A percentile compares a stretch with the other conserved stretches of the same genome.
Evolutionary conservation across 2,329 filamentous ascomycete species (phyloP).

Genomic region (Atkinsonella hypoxylon): DNA sequence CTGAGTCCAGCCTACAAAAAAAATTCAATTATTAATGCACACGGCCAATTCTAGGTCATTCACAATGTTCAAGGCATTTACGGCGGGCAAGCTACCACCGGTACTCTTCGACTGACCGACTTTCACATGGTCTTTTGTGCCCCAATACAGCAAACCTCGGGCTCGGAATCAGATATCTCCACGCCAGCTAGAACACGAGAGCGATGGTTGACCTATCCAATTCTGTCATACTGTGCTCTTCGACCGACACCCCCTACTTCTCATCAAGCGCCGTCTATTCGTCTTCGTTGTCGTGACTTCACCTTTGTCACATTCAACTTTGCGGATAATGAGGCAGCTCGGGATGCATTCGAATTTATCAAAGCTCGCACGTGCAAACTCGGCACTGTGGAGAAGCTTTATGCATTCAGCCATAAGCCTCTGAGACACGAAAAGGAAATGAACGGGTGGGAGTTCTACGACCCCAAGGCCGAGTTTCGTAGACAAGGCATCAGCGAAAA

Average conservation of each 20-base stretch:
- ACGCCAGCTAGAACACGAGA: conserved; percentile 38
- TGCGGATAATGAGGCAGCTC: conserved; percentile 56
- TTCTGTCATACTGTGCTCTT: conserved; percentile 71
- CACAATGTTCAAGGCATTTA: conserved; percentile 51
- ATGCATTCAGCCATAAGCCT: conserved; percentile 79
- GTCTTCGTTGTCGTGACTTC: conserved; percentile 85
- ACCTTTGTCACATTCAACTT: conserved; percentile 90
- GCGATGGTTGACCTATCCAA: conserved; percentile 89
- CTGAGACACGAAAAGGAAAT: conserved; percentile 60
- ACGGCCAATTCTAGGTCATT: conserved; percentile 24
- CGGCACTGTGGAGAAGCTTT: conserved; percentile 74
- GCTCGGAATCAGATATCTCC: conserved; percentile 11
- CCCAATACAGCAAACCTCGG: conserved; percentile 22
- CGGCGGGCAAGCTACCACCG: conserved; percentile 42
- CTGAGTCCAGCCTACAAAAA: neutral
- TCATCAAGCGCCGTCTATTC: conserved; percentile 66
- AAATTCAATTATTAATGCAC: neutral
- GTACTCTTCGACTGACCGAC: conserved; percentile 48
- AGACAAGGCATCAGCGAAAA: conserved; percentile 81
- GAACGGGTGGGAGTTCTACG: conserved; percentile 76
- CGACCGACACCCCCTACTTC: conserved; percentile 60
- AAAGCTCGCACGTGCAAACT: conserved; percentile 69
- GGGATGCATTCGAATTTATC: conserved; percentile 81
- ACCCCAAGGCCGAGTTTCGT: conserved; percentile 73
- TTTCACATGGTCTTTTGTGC: conserved; percentile 48